Evolutionary conservation across 2,329 filamentous ascomycete genomes (phyloP).

Genomic region (Colletotrichum eleusines): DNA sequence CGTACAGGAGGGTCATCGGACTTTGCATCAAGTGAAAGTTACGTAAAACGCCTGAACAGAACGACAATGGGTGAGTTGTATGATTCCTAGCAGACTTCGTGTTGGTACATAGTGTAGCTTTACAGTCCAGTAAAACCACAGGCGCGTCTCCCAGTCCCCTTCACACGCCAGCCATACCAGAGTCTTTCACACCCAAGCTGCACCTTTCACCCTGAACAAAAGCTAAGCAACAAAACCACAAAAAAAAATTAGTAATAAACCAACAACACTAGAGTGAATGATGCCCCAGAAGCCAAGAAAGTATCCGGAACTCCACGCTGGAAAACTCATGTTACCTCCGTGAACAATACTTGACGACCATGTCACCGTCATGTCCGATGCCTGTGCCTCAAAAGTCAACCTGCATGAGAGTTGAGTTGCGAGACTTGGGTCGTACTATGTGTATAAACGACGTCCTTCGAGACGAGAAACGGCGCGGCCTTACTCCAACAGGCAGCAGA

Average conservation of each 20-base stretch:
- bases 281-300: conserved; percentile 1
- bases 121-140: background rate
- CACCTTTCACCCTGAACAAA: background rate
- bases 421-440: conserved; percentile 33
- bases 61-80: background rate
- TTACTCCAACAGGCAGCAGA: conserved; percentile 27
- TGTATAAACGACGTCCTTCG: conserved; percentile 31
- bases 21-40: background rate
- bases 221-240: background rate
- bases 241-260: background rate
- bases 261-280: background rate
- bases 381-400: conserved; percentile 34
- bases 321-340: background rate
- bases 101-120: background rate
- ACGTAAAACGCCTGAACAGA: background rate
- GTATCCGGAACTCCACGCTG: conserved; percentile 12
- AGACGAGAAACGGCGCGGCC: conserved; percentile 34
- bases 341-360: background rate
- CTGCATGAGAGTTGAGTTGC: conserved; percentile 29
- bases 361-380: background rate
- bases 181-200: background rate
- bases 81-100: background rate
- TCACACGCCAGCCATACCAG: background rate
- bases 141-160: background rate
- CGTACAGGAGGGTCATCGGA: too few relatives aligned